Conservation (phyloP, 305 asterid species). For the Fraxinus angustifolia region DNA sequence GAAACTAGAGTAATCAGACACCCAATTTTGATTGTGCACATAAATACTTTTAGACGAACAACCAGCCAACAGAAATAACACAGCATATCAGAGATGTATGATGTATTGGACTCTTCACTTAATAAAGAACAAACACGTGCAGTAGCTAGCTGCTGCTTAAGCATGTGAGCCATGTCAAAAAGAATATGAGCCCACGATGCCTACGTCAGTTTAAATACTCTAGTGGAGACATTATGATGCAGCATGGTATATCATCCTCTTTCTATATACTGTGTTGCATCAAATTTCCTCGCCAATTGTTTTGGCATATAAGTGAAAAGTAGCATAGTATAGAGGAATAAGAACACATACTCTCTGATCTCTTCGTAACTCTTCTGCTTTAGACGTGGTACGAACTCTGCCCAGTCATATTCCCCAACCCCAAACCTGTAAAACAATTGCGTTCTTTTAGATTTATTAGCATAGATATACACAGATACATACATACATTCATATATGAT, state of each 20-base stretch:
- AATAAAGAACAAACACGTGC: not conserved
- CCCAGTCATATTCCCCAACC: conserved; percentile 81
- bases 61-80: not conserved
- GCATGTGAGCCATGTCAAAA: conserved; percentile 8
- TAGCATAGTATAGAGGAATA: conserved; percentile 14
- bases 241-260: not conserved
- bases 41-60: not conserved
- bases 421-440: conserved; percentile 58
- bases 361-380: conserved; percentile 85
- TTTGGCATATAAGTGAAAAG: not conserved
- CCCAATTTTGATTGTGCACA: not conserved
- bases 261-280: not conserved
- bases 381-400: conserved; percentile 73
- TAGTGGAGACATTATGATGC: not conserved
- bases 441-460: conserved; percentile 11
- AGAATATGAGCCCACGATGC: conserved; percentile 4
- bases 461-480: not conserved
- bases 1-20: not conserved
- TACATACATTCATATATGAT: not conserved
- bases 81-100: not conserved
- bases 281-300: conserved; percentile 16
- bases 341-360: conserved; percentile 64
- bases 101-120: not conserved
- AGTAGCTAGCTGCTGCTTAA: not conserved
- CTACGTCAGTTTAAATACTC: conserved; percentile 11